Evolutionary conservation across 192 early-diverging fungal genomes (phyloP).

Genomic region (Cladochytrium replicatum): DNA sequence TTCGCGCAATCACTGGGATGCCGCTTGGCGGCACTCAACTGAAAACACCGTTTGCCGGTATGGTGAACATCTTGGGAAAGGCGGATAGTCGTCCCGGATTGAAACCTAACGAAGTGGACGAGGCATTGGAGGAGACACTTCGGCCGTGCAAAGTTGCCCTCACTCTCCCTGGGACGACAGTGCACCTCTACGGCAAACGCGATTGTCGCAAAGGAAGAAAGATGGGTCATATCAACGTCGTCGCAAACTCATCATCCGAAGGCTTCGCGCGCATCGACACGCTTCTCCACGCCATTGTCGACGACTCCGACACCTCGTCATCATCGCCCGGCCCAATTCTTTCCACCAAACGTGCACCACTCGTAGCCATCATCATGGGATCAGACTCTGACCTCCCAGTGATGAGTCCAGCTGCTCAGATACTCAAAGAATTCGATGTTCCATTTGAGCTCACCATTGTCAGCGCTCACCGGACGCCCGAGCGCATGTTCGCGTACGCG

Average conservation of each 20-base stretch:
- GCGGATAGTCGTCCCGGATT: no score
- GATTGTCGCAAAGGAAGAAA: conserved; percentile 83
- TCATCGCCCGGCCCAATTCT: conserved; percentile 14
- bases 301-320: conserved; percentile 13
- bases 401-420: conserved; percentile 81
- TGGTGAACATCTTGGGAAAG: conserved; percentile 92
- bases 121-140: conserved; percentile 41
- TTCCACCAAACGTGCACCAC: conserved; percentile 32
- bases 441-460: conserved; percentile 98
- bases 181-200: conserved; percentile 92
- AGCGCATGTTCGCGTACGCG: conserved; percentile 89
- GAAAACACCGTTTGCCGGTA: conserved; percentile 83
- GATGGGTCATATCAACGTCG: conserved; percentile 96
- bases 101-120: no score
- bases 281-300: conserved; percentile 34
- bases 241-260: conserved; percentile 75
- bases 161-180: conserved; percentile 70
- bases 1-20: conserved; percentile 83
- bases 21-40: conserved; percentile 78
- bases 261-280: conserved; percentile 52
- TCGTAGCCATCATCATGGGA: conserved; percentile 98
- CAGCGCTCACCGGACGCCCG: conserved; percentile 92
- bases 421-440: conserved; percentile 79
- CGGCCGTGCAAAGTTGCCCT: conserved; percentile 60
- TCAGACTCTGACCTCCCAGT: conserved; percentile 95